Base-by-base conservation (phyloP, 2,329 filamentous ascomycete genomes). In the Lojkania enalia region DNA sequence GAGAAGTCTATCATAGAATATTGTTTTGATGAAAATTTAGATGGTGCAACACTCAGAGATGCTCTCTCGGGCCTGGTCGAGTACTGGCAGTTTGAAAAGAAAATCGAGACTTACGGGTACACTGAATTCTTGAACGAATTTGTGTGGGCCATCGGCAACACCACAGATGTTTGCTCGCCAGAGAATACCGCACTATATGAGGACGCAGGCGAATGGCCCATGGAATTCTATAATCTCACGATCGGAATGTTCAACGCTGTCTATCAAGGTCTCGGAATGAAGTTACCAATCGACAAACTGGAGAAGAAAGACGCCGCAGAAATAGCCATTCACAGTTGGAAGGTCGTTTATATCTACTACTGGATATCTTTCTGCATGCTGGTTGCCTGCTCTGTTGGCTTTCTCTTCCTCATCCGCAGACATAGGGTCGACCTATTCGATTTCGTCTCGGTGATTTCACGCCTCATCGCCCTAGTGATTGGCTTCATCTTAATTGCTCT, bases 381-480 rank as follows among this genome's bases (percentile, higher is more conserved):
- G 20, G 55, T 71, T 11, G 32, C 63, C n/a, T 65, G 64, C 41
- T 54, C 66, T 14, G 64, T 72, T 39, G 33, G 63, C 30, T 72
- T 73, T 52, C 62, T 71, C 5, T 52, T 71, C 50, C 58, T 74
- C 11, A 71, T 73, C 49, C 63, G 69, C 5, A 55, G 61, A n/a
- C 62, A 70, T 52, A 68, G 65, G 35, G 60, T 61, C 43, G 71
- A 74, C 46, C 40, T 67, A 12, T 73, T 69, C 55, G 71, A 74
- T 51, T 67, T 60, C 44, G 63, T 68, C 13, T 67, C 67, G 16
- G 54, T 72, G 39, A 58, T 66, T 23, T 37, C 58, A 9, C 64
- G 67, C 15, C 46, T 60, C 20, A 38, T 62, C 7, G 56, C 62
- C 2, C 48, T 67, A 1, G 49, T 50, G 3, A 55, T 62, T 13